phyloP scores from a whole-genome alignment of 2,329 filamentous ascomycete genomes.

The Aspergillus ustus region DNA sequence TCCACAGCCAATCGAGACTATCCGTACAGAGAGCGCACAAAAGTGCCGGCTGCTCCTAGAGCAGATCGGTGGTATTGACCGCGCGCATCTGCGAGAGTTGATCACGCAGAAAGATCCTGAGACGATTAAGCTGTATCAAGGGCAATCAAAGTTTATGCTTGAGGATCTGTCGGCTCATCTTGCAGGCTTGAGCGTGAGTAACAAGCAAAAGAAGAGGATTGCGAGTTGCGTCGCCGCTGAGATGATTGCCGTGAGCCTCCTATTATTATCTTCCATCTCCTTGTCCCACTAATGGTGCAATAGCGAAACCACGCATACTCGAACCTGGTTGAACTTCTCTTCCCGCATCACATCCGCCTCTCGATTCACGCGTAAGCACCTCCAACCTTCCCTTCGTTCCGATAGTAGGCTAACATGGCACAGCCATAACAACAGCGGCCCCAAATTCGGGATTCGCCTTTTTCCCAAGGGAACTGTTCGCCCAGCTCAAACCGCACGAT shows the following conservation, averaged over 20 bases:
- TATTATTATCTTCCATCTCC: neutral
- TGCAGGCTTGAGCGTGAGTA: constrained; percentile 28
- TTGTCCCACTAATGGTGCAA: neutral
- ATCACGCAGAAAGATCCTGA: constrained; percentile 36
- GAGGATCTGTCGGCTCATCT: constrained; percentile 34
- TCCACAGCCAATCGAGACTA: neutral
- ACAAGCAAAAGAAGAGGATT: constrained; percentile 41
- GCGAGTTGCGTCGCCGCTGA: constrained; percentile 40
- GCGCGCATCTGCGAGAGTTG: constrained; percentile 21
- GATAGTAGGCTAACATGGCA: neutral
- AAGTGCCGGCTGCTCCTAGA: neutral
- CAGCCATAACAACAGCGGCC: neutral
- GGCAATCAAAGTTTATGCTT: constrained; percentile 44
- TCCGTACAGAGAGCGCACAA: neutral
- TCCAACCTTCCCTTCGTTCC: constrained; percentile 24
- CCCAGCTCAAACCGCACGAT: neutral
- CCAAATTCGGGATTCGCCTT: neutral
- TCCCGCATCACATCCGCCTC: constrained; percentile 52
- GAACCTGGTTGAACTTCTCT: constrained; percentile 52
- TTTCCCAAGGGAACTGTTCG: neutral
- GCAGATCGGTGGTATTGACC: neutral
- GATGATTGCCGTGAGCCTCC: constrained; percentile 33
- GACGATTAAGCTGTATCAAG: constrained; percentile 39
- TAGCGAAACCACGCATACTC: constrained; percentile 54
- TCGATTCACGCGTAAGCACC: constrained; percentile 50